phyloP scores from a whole-genome alignment of 2,329 filamentous ascomycete genomes.

The Dactylellina parvicollis region DNA sequence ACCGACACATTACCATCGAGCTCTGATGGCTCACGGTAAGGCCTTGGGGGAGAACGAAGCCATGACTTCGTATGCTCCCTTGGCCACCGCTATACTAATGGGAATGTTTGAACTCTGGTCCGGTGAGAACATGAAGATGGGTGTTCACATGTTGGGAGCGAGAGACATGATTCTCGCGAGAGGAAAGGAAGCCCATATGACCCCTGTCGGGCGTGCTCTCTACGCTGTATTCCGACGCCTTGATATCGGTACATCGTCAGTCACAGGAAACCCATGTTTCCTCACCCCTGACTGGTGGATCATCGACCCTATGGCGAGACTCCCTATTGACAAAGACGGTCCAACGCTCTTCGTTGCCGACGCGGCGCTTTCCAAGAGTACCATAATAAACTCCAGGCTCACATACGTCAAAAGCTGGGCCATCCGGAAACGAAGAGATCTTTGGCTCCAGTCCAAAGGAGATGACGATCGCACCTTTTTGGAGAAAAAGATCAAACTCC shows the following conservation, averaged over 20 bases:
- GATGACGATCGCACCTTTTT: constrained; percentile 35
- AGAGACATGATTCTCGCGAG: constrained; percentile 57
- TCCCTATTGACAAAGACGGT: constrained; percentile 55
- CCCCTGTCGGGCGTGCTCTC: constrained; percentile 56
- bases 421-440: constrained; percentile 55
- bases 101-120: constrained; percentile 58
- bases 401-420: constrained; percentile 57
- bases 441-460: constrained; percentile 46
- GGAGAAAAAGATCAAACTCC: constrained; percentile 54
- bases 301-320: constrained; percentile 56
- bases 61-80: constrained; percentile 54
- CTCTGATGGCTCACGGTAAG: constrained; percentile 55
- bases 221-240: constrained; percentile 56
- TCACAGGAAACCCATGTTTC: constrained; percentile 57
- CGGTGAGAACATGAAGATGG: constrained; percentile 58
- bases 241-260: constrained; percentile 57
- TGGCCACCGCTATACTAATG: constrained; percentile 57
- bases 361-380: constrained; percentile 56
- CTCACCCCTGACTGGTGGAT: constrained; percentile 58
- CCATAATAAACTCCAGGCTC: constrained; percentile 56
- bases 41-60: constrained; percentile 53
- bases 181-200: constrained; percentile 57
- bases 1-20: constrained; percentile 56
- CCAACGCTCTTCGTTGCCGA: constrained; percentile 56
- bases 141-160: constrained; percentile 58